These are phyloP conservation scores for Suhomyces coccinellae DNA, from an alignment of 1,139 yeast species.

Conservation along the genomic window DNA sequence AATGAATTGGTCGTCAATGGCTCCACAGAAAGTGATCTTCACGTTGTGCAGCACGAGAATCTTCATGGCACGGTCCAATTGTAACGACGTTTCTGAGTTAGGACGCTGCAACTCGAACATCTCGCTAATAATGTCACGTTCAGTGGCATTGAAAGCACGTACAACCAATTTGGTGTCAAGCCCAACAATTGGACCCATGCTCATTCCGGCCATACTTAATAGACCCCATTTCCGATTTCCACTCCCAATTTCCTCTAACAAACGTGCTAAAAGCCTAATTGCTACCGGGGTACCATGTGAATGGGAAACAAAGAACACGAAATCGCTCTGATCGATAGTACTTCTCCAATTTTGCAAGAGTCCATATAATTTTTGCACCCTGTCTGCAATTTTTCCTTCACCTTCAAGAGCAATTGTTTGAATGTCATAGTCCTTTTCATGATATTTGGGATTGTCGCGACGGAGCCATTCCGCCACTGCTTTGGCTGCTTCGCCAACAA, in stretches of 20 bases:
- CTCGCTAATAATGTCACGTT: conserved; percentile 51
- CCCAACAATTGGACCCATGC: conserved; percentile 46
- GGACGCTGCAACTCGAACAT: conserved; percentile 48
- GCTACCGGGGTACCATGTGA: conserved; percentile 50
- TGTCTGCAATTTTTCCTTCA: conserved; percentile 45
- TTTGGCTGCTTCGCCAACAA: conserved; percentile 36
- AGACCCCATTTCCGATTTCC: conserved; percentile 32
- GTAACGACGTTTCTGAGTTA: conserved; percentile 31
- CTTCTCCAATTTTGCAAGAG: conserved; percentile 48
- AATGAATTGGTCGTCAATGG: conserved; percentile 46
- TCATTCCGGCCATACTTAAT: conserved; percentile 48
- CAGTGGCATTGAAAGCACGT: conserved; percentile 46
- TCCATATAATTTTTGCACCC: conserved; percentile 36
- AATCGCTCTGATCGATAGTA: conserved; percentile 39
- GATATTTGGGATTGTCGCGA: conserved; percentile 23
- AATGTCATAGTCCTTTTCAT: conserved; percentile 29
- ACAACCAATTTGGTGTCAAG: conserved; percentile 48
- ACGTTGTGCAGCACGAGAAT: conserved; percentile 41
- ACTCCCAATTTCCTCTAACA: conserved; percentile 22
- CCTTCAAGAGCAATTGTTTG: conserved; percentile 55
- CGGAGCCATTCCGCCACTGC: conserved; percentile 44
- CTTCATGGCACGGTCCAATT: conserved; percentile 34
- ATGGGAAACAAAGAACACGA: conserved; percentile 45
- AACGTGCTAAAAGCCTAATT: conserved; percentile 39
- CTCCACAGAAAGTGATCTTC: conserved; percentile 51